Base-by-base conservation (phyloP, 2,329 filamentous ascomycete genomes). In the Cryphonectria japonica region DNA sequence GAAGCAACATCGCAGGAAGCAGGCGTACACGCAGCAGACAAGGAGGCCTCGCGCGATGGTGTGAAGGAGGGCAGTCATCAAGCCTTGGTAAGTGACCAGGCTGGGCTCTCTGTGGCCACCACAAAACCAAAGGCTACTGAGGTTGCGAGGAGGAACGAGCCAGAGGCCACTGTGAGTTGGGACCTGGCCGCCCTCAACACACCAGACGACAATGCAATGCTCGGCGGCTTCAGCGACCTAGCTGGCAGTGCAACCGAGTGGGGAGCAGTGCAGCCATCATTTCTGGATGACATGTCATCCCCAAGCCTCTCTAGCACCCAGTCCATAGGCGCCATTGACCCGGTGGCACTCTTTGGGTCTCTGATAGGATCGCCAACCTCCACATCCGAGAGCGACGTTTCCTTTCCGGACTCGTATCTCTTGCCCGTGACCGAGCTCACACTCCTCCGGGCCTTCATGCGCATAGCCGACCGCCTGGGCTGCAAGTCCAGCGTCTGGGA, bases 381-480 rank as follows among this genome's bases (percentile, higher is more conserved):
- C 3, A 66, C 67, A 14, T 11, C 26, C 59, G 29, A 52, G 60
- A 50, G 50, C 37, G 16, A 76, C 29, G 46, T 74, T 63, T 75
- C 75, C 52, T 81, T 81, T 68, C 79, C 82, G 1, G 86, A 88
- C 76, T 85, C 84, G 63, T 85, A 83, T 74, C 78, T 82, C 64
- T 78, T 88, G 7, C 83, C 85, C 0, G 77, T 87, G 14, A 79
- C 82, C n/a, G 82, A 85, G 57, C 78, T 88, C 29, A 83, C 81
- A 5, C 78, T 88, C 3, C 77, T 88, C 52, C 63, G 82, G 81
- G 86, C 82, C 0, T 77, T 85, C 41, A 73, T 84, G 67, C 82
- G 82, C 62, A 83, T 89, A 59, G 84, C 85, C 1, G 75, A 76
- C 8, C 82, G 86, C 1, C 78, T 89, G 7, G 63, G 63, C 8